These are phyloP conservation scores for Spathaspora gorwiae DNA, from an alignment of 805 yeast species.

Conservation along the genomic window DNA sequence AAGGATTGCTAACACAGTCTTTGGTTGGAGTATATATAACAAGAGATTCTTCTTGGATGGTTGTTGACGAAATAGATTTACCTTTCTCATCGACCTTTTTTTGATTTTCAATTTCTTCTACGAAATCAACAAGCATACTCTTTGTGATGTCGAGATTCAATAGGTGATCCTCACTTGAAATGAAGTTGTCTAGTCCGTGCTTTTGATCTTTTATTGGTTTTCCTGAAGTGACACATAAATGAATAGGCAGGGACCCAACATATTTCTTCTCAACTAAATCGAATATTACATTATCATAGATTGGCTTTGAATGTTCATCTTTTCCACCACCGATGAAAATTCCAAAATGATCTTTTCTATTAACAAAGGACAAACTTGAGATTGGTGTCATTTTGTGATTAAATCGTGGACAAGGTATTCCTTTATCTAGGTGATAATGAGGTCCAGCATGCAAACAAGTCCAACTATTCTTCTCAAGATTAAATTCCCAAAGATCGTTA, in stretches of 20 bases:
- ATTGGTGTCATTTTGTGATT: constrained; percentile 48
- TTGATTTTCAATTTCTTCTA: constrained; percentile 16
- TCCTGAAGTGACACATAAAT: constrained; percentile 12
- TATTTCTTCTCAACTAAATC: constrained; percentile 41
- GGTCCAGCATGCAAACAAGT: constrained; percentile 37
- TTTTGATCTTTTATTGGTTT: constrained; percentile 9
- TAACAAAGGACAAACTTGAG: constrained; percentile 32
- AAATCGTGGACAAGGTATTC: constrained; percentile 40
- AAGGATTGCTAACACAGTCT: constrained; percentile 20
- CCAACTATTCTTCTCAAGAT: constrained; percentile 53
- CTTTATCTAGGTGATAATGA: constrained; percentile 14
- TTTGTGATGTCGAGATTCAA: constrained; percentile 28
- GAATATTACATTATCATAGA: constrained; percentile 35
- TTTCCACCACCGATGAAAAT: constrained; percentile 53
- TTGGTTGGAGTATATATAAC: constrained; percentile 31
- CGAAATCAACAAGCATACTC: constrained; percentile 30
- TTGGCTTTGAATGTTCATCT: constrained; percentile 27
- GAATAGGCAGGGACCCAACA: constrained; percentile 17
- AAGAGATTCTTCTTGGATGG: constrained; percentile 19
- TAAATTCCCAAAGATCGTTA: constrained; percentile 69
- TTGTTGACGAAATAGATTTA: not conserved
- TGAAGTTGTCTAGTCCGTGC: constrained; percentile 11
- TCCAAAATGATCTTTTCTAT: constrained; percentile 42
- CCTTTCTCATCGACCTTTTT: not conserved
- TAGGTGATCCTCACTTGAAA: constrained; percentile 10